phyloP scores from a whole-genome alignment of 768 basidiomycete genomes.

The Rhodotorula graminis region DNA sequence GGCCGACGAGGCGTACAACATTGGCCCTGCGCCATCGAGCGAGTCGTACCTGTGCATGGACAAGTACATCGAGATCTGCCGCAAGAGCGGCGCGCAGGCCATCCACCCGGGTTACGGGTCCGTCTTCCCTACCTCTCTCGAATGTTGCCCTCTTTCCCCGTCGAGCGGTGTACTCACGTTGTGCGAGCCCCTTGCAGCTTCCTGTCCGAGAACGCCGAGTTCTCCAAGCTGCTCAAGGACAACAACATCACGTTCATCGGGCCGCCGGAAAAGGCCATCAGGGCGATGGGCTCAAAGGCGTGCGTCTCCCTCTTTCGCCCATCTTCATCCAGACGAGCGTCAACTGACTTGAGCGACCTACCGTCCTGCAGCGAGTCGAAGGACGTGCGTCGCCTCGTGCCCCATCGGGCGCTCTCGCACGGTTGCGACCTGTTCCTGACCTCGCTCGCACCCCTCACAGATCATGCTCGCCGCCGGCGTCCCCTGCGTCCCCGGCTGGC shows the following conservation, averaged over 20 bases:
- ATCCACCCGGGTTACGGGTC: constrained; percentile 76
- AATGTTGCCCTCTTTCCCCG: no score
- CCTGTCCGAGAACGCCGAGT: constrained; percentile 81
- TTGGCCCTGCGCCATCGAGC: constrained; percentile 81
- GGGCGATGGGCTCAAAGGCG: constrained; percentile 96
- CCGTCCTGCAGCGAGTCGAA: constrained; percentile 74
- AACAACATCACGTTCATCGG: constrained; percentile 87
- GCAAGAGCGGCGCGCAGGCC: constrained; percentile 77
- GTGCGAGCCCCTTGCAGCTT: constrained; percentile 54
- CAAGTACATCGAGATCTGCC: constrained; percentile 79
- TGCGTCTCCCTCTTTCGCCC: constrained; percentile 44
- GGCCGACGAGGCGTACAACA: constrained; percentile 87
- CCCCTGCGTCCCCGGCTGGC: constrained; percentile 91
- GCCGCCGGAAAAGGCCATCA: constrained; percentile 77
- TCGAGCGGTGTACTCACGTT: no score
- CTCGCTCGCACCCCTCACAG: constrained; percentile 3
- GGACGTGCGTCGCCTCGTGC: constrained; percentile 49
- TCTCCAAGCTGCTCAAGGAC: constrained; percentile 66
- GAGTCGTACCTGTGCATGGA: constrained; percentile 86
- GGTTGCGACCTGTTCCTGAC: neutral
- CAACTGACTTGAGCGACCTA: neutral
- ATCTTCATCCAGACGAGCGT: no score
- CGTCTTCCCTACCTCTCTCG: neutral
- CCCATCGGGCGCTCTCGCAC: neutral
- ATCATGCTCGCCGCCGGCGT: constrained; percentile 67